Conservation (phyloP, 768 basidiomycete genomes). For the Chalciporus piperatus region DNA sequence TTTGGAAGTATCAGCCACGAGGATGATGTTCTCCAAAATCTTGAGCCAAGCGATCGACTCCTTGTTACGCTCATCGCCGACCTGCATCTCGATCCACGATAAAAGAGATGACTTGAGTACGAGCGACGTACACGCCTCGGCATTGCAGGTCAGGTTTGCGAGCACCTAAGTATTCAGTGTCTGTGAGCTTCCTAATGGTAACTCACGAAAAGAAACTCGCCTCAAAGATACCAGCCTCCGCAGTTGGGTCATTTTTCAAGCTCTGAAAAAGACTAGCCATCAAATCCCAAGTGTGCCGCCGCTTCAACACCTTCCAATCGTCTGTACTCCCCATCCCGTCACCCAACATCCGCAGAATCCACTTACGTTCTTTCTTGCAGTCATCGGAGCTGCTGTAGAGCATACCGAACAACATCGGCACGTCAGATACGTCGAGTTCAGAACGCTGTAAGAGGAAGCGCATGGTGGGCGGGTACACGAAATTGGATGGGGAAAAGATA, state of each 20-base stretch:
- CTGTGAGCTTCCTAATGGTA: neutral
- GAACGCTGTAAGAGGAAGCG: conserved; percentile 90
- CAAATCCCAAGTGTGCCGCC: conserved; percentile 87
- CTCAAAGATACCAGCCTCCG: conserved; percentile 66
- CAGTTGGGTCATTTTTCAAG: conserved; percentile 45
- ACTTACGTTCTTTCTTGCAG: conserved; percentile 85
- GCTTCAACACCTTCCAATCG: conserved; percentile 80
- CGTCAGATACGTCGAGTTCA: conserved; percentile 73
- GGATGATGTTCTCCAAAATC: conserved; percentile 61
- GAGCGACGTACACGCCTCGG: conserved; percentile 66
- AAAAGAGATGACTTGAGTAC: conserved; percentile 70
- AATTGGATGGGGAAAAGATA: conserved; percentile 83
- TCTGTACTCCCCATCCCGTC: conserved; percentile 73
- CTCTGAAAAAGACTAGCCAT: conserved; percentile 80
- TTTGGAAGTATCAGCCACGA: conserved; percentile 47
- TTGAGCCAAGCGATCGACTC: conserved; percentile 61
- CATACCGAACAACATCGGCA: conserved; percentile 89
- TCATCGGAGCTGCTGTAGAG: conserved; percentile 76
- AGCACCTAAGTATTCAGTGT: conserved; percentile 55
- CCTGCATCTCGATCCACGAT: conserved; percentile 80
- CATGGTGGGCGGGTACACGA: conserved; percentile 83
- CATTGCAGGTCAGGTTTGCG: conserved; percentile 68
- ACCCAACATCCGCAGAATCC: conserved; percentile 81
- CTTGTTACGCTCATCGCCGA: conserved; percentile 28
- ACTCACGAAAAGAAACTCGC: conserved; percentile 35